Evolutionary conservation across 1,284 basidiomycete genomes (phyloP), one percentile per base, ranked within the genome.

Genomic region (Cryptococcus sp.): DNA sequence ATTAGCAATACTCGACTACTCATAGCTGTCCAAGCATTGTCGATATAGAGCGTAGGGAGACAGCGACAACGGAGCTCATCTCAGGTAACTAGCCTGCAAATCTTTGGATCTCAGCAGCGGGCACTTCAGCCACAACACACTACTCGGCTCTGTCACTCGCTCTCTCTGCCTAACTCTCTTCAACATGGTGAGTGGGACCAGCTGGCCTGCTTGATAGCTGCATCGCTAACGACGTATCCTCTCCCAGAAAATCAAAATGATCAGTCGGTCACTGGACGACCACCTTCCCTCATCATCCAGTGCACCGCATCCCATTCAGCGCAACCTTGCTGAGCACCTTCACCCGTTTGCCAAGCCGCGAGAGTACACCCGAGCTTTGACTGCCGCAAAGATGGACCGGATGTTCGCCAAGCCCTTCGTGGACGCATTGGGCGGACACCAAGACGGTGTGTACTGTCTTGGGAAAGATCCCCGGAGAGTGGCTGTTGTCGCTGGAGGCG

Each of bases 331-430:
- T 71, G 93, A 95, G 0, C 82, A 92, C 20, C 86, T 93, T 78
- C 95, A 99, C 73, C 96, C 95, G 0, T 98, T 99, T 76, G 84
- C 92, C 3, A 88, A 90, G 47, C 89, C 93, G 15, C 82, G 96
- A 61, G 95, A 99, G 80, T 92, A 96, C 52, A 93, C 88, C 20
- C 86, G 96, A 58, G 96, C 96, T 2, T 78, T 99, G 50, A 96
- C 93, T 61, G 95, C 95, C 0, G 90, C 89, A 22, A 99, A 99
- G 81, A 89, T 99, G 82, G 94, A 98, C 59, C 83, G 92, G 53
- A 91, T 99, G 81, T 98, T 98, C 75, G 89, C 95, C 25, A 98
- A 96, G 75, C 96, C 96, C 0, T 99, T 99, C 68, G 84, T 99
- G 8, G 91, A 86, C 30, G 85, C 87, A 53, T 77, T 99, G 47